Base-by-base conservation (phyloP, 202 grass and related monocot species). In the Hordeum pubiflorum region DNA sequence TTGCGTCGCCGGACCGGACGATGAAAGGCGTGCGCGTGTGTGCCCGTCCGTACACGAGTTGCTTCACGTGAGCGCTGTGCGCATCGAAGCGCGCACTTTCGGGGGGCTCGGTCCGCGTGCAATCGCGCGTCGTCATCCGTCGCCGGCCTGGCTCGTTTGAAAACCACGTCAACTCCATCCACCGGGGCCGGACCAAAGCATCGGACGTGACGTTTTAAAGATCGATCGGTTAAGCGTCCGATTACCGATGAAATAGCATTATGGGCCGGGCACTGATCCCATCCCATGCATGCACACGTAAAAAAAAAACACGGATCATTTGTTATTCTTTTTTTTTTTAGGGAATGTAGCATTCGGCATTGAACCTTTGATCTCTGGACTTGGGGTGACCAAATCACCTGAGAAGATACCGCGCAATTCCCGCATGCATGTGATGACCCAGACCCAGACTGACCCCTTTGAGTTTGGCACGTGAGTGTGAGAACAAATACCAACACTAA, bases 301-400 rank as follows among this genome's bases (percentile, higher is more conserved):
- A 48, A 48, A 4, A 48, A 4, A 57, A 15, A 20, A 20, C 18
- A 39, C 8, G 10, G 52, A 27, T 38, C 14, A 63, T 23, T 41
- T 40, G 56, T 24, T 10, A 29, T 29, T n/a, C n/a, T n/a, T 29
- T 29, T 29, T 29, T 29, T 29, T 29, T 29, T 29, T 1, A 29
- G 13, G 21, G 40, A 18, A 0, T 29, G 7, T 11, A 27, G 61
- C 9, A 5, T 40, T 32, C 46, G 65, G 1, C 2, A 2, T 57
- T 57, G 52, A 55, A 8, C 0, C 17, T 36, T 74, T 56, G 63
- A 34, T 69, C 41, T 77, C 69, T 22, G 78, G 72, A 82, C 44
- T 81, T 75, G n/a, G 78, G 72, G 66, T 82, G 65, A 52, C 48
- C 82, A 33, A 82, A 78, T 78, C 87, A 78, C 79, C 87, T 85